Percentiles rank a stretch among this genome's conserved stretches.
Evolutionary conservation across 2,329 filamentous ascomycete genomes (phyloP).

Genomic region (Nemania bipapillata): DNA sequence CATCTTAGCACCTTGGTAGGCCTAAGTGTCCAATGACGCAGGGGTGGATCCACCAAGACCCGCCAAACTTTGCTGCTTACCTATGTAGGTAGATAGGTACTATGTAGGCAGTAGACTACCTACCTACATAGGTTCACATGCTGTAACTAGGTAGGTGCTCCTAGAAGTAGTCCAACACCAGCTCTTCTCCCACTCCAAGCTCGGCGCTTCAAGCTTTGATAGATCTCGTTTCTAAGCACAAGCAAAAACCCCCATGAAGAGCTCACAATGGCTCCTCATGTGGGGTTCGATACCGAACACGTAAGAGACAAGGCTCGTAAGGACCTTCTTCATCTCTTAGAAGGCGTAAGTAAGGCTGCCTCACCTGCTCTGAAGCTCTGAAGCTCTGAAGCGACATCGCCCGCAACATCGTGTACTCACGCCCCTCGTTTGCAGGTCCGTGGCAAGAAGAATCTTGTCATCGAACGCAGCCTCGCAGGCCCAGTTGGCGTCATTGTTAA

Average conservation of each 20-base stretch:
- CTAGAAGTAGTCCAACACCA: conserved; percentile 4
- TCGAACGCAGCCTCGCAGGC: conserved; percentile 89
- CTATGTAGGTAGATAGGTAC: not conserved
- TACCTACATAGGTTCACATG: not conserved
- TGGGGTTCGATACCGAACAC: conserved; percentile 77
- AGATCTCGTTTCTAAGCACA: conserved; percentile 16
- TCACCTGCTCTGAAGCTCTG: conserved; percentile 33
- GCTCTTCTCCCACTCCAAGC: conserved; percentile 16
- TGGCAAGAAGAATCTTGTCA: conserved; percentile 97
- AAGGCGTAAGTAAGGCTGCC: conserved; percentile 79
- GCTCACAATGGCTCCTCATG: conserved; percentile 74
- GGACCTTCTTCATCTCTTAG: conserved; percentile 88
- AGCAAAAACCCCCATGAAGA: conserved; percentile 58
- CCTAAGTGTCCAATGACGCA: conserved; percentile 29
- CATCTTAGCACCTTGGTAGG: too few relatives aligned
- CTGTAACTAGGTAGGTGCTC: not conserved
- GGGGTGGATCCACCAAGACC: conserved; percentile 13
- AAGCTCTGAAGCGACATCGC: conserved; percentile 27
- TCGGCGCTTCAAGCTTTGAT: not conserved
- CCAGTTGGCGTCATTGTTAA: conserved; percentile 92
- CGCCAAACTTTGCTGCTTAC: conserved; percentile 14
- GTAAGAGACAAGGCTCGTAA: conserved; percentile 85
- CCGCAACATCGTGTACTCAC: conserved; percentile 38
- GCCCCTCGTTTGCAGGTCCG: conserved; percentile 72
- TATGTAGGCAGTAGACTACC: not conserved